Percentiles rank a stretch among this genome's conserved stretches.
phyloP scores from a whole-genome alignment of 805 yeast genomes.

The Jamesozyma hellenica region DNA sequence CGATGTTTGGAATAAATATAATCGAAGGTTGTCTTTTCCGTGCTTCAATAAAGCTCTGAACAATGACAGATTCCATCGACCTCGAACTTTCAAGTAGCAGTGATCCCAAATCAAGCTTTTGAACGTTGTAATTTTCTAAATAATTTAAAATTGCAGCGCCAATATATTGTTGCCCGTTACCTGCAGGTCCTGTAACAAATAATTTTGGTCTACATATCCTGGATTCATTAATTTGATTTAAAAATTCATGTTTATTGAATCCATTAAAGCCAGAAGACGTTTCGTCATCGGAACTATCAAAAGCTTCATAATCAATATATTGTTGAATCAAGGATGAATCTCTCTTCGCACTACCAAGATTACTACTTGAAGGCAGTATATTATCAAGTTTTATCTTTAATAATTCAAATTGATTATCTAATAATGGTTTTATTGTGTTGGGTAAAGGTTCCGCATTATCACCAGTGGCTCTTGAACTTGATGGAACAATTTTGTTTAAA shows the following conservation, averaged over 20 bases:
- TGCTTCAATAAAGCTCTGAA: slow-evolving; percentile 80
- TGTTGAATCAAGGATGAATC: slow-evolving; percentile 26
- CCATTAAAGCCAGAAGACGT: too few relatives aligned
- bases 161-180: slow-evolving; percentile 81
- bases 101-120: slow-evolving; percentile 70
- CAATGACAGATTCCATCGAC: slow-evolving; percentile 73
- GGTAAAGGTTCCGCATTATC: slow-evolving; percentile 73
- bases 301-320: slow-evolving; percentile 27
- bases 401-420: slow-evolving; percentile 40
- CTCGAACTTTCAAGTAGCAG: slow-evolving; percentile 69
- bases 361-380: slow-evolving; percentile 45
- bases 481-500: slow-evolving; percentile 78
- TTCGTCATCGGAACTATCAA: slow-evolving; percentile 15
- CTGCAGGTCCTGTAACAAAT: slow-evolving; percentile 59
- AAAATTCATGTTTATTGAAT: slow-evolving; percentile 56
- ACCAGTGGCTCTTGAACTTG: slow-evolving; percentile 78
- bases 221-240: slow-evolving; percentile 40
- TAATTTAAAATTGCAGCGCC: slow-evolving; percentile 72
- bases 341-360: slow-evolving; percentile 5
- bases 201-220: slow-evolving; percentile 77
- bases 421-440: slow-evolving; percentile 51
- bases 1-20: slow-evolving; percentile 71
- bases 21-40: slow-evolving; percentile 84
- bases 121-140: slow-evolving; percentile 84
- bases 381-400: slow-evolving; percentile 41